These are phyloP conservation scores for Oryza glaberrima DNA, from an alignment of 176 grass and related monocot species.

Conservation along the genomic window DNA sequence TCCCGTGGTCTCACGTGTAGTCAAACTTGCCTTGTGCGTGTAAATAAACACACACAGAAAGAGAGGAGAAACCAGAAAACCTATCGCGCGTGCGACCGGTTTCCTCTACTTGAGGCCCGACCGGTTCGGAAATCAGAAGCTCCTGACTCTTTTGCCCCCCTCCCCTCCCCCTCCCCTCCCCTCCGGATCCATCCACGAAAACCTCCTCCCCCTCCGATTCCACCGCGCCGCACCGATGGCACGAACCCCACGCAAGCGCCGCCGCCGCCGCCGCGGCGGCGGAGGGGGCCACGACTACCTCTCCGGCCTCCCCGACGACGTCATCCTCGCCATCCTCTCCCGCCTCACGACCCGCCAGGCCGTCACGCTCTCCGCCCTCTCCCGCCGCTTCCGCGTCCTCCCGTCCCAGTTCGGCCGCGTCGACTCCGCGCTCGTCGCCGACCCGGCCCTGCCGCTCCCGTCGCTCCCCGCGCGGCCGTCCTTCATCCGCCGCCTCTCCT, in stretches of 20 bases:
- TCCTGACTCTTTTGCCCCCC: too few relatives aligned
- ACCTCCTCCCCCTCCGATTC: not conserved
- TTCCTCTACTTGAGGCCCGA: too few relatives aligned
- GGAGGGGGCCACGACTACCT: constrained; percentile 28
- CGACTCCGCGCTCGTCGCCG: constrained; percentile 37
- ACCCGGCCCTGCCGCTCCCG: not conserved
- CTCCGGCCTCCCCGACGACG: constrained; percentile 39
- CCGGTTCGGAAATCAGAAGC: too few relatives aligned
- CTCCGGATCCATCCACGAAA: not conserved
- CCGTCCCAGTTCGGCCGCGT: not conserved
- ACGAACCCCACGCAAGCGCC: constrained; percentile 32
- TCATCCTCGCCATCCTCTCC: constrained; percentile 46
- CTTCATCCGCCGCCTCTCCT: constrained; percentile 45
- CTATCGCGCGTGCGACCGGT: too few relatives aligned
- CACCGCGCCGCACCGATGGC: not conserved
- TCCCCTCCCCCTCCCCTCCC: not conserved
- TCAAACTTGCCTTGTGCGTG: too few relatives aligned
- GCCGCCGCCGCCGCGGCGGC: not conserved
- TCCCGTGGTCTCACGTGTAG: too few relatives aligned
- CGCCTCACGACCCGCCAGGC: constrained; percentile 47
- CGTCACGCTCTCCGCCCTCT: constrained; percentile 32
- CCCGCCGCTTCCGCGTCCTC: constrained; percentile 46
- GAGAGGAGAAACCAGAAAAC: not conserved
- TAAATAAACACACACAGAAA: too few relatives aligned
- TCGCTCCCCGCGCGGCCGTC: not conserved